Percentiles rank a stretch among this genome's conserved stretches.
These are phyloP conservation scores for Gonium pectorale DNA, from an alignment of 139 green algal genomes.

Conservation along the genomic window DNA sequence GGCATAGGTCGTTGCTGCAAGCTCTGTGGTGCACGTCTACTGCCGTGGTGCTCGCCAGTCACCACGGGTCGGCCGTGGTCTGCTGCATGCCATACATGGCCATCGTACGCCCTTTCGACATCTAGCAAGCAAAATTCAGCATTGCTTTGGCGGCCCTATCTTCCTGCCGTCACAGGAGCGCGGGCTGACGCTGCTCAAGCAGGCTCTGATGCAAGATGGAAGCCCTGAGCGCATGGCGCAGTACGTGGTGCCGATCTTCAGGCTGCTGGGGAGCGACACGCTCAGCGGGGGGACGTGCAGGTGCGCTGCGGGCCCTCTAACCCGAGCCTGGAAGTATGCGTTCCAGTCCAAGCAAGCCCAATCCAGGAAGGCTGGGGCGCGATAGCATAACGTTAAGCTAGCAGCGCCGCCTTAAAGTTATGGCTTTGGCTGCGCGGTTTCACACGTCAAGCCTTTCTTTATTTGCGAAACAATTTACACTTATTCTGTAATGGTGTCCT, in stretches of 20 bases:
- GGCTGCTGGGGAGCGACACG: conserved; percentile 14
- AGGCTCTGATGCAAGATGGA: conserved; percentile 5
- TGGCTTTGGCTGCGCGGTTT: not conserved
- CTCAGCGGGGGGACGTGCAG: conserved; percentile 31
- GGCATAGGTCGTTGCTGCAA: not conserved
- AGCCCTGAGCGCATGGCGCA: not conserved
- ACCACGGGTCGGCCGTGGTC: not conserved
- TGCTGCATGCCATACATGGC: not conserved
- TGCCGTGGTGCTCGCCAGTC: not conserved
- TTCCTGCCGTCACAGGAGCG: conserved; percentile 6
- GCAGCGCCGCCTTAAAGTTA: not conserved
- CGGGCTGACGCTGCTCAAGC: conserved; percentile 16
- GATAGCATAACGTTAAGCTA: not conserved
- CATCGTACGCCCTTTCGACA: not conserved
- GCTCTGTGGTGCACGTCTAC: not conserved
- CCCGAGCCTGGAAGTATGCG: too few species aligned
- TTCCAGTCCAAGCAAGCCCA: too few species aligned
- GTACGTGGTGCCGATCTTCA: conserved; percentile 41
- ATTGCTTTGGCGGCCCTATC: not conserved
- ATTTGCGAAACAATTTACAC: not conserved
- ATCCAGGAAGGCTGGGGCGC: not conserved
- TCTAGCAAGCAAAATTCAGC: not conserved
- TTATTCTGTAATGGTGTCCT: not conserved
- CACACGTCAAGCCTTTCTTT: not conserved
- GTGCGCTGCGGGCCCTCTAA: too few species aligned